These are phyloP conservation scores for Coelastrella sp. DNA, from an alignment of 139 green algal species.

Conservation along the genomic window DNA sequence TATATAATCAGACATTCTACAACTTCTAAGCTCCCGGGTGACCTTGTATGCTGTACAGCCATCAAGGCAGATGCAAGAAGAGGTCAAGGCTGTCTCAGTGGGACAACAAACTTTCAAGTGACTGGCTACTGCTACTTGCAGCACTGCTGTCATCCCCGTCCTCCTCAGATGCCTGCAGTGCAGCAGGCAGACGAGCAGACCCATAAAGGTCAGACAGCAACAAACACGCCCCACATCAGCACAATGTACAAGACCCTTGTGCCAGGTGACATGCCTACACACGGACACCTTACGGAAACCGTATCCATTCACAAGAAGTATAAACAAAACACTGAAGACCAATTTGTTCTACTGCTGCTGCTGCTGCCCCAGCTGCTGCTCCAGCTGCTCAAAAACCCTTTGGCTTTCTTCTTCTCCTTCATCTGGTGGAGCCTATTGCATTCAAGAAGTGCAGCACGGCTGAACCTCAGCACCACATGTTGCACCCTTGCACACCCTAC, in stretches of 20 bases:
- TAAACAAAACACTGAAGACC: no score
- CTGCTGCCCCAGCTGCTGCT: slow-evolving; percentile 54
- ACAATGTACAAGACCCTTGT: no score
- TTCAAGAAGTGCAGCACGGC: background rate
- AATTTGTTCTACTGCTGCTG: slow-evolving; percentile 2
- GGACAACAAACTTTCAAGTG: slow-evolving; percentile 20
- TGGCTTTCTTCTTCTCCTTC: slow-evolving; percentile 77
- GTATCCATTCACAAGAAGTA: no score
- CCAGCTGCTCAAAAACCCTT: slow-evolving; percentile 80
- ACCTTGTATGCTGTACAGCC: no score
- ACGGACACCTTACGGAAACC: no score
- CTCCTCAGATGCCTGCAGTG: background rate
- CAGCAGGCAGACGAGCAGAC: background rate
- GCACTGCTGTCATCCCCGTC: background rate
- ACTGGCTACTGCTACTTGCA: slow-evolving; percentile 1
- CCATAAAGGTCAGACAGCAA: no score
- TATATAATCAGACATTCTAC: no score
- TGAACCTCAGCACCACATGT: background rate
- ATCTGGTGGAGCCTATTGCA: slow-evolving; percentile 74
- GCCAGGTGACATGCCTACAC: no score
- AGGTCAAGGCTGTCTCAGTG: background rate
- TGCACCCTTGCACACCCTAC: background rate
- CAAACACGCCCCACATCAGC: no score
- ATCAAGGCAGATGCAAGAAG: no score
- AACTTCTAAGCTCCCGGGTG: no score